These are phyloP conservation scores for Nicotiana sylvestris DNA, from an alignment of 257 asterid species.

Conservation along the genomic window DNA sequence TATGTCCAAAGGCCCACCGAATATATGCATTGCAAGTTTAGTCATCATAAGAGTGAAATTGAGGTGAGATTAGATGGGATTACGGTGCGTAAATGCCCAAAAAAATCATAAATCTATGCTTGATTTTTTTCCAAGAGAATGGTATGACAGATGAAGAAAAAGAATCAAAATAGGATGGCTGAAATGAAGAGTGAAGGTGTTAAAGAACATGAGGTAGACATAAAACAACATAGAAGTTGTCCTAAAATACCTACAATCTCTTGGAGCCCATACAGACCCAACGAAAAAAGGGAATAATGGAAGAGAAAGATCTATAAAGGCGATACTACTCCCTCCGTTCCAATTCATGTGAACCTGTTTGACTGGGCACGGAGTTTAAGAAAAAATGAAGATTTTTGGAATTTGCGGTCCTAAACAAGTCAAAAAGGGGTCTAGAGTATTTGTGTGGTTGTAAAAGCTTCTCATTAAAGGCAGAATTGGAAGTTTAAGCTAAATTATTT, in stretches of 20 bases:
- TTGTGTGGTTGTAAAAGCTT: too few species aligned
- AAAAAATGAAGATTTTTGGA: too few species aligned
- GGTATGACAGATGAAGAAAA: not conserved
- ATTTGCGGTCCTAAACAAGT: too few species aligned
- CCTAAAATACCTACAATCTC: not conserved
- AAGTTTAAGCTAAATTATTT: too few species aligned
- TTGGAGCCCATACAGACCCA: not conserved
- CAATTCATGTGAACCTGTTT: too few species aligned
- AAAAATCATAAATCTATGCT: not conserved
- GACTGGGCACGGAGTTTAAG: too few species aligned
- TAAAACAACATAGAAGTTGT: not conserved
- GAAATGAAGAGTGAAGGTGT: conserved; percentile 2
- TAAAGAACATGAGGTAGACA: not conserved
- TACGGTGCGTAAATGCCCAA: not conserved
- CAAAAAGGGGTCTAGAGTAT: too few species aligned
- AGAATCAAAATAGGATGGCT: not conserved
- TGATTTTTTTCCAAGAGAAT: not conserved
- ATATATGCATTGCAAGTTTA: not conserved
- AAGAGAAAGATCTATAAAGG: not conserved
- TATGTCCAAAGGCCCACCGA: too few species aligned
- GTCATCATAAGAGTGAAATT: not conserved
- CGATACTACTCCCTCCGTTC: not conserved
- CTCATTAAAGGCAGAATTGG: too few species aligned
- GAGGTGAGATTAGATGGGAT: not conserved
- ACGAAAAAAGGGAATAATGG: not conserved